Conservation (phyloP, 1,284 basidiomycete species). For the Cryptococcus hybrid region DNA sequence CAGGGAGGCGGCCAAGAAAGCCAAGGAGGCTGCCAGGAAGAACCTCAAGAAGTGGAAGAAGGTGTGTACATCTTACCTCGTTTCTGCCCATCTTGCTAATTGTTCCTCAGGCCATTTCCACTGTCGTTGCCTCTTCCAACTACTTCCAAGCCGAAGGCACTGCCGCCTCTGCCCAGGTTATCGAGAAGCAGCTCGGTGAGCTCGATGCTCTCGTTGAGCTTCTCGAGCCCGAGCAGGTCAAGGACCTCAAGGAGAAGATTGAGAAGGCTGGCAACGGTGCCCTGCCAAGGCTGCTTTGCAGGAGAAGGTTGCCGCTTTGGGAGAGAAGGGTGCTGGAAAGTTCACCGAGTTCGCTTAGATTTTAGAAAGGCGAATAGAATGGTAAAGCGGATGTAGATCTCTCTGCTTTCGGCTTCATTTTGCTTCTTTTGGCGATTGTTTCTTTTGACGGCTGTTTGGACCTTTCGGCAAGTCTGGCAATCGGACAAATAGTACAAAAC, state of each 20-base stretch:
- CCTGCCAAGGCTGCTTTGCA: conserved; percentile 46
- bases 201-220: conserved; percentile 55
- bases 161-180: conserved; percentile 49
- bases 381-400: too few relatives aligned
- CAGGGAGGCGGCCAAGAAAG: conserved; percentile 86
- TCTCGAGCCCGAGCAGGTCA: conserved; percentile 56
- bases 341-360: conserved; percentile 54
- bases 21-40: conserved; percentile 63
- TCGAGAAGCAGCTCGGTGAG: conserved; percentile 58
- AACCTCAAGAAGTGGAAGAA: conserved; percentile 58
- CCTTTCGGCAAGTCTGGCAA: too few relatives aligned
- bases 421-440: too few relatives aligned
- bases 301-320: conserved; percentile 35
- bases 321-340: conserved; percentile 44
- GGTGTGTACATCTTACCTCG: conserved; percentile 26
- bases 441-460: too few relatives aligned
- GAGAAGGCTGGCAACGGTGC: conserved; percentile 53
- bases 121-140: conserved; percentile 56
- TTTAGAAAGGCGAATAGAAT: too few relatives aligned
- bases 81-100: not conserved
- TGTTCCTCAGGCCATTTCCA: conserved; percentile 40
- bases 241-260: conserved; percentile 55
- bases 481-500: too few relatives aligned
- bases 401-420: too few relatives aligned
- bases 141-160: conserved; percentile 57